Base-by-base conservation (phyloP, 768 basidiomycete species). In the Auricularia sp. region DNA sequence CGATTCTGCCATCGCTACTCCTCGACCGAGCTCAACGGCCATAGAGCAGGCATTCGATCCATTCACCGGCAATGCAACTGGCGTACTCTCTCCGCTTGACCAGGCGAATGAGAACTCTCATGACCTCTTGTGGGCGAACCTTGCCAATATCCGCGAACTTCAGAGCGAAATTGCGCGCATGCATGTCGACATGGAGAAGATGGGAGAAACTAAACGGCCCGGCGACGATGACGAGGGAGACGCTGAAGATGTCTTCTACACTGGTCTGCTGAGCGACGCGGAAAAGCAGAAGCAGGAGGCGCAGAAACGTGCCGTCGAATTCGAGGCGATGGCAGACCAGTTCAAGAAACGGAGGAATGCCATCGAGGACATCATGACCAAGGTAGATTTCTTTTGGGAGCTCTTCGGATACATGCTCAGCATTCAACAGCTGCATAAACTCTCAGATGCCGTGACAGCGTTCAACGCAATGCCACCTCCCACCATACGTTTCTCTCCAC, bases 121-220 rank as follows among this genome's bases (percentile, higher is more conserved):
- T 67, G 82, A 82, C 62, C 83, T 81, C 63, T 72, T 88, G 61
- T 92, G 90, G 90, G 70, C 80, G 0, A 85, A 87, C 67, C 80
- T 92, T 16, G 83, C 83, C 21, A 80, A 80, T 54, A 86, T 92
- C n/a, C 73, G 89, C 67, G 85, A 86, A 44, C 74, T 92, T 36
- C 89, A 92, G 72, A 83, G 81, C 64, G 83, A 89, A 67, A 83
- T 92, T 39, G 85, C 89, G 4, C 78, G 76, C 67, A 83, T 89
- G 82, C 90, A 91, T 71, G 74, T 85, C 10, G 83, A 86, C 33
- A 88, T 92, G 87, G 90, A 92, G 72, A 81, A 81, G 47, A 79
- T 87, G 58, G 84, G 85, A 75, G 47, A 16, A 5, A 21, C 47
- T 0, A 21, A 21, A 51, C 18, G 21, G 47, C 47, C 5, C 47